phyloP scores from a whole-genome alignment of 176 grass and related monocot species.

The Eragrostis curvula region DNA sequence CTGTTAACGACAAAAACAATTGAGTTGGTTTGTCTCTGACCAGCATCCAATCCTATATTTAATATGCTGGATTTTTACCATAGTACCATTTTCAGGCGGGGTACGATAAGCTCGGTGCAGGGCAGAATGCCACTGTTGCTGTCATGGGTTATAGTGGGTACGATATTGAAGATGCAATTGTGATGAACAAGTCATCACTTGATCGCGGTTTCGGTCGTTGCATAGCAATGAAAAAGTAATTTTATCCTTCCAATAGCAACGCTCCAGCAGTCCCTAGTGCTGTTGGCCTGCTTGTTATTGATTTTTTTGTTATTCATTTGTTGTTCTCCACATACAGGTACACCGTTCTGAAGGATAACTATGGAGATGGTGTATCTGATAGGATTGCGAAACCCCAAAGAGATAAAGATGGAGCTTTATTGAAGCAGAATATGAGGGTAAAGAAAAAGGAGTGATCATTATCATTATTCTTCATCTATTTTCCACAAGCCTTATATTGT shows the following conservation, averaged over 20 bases:
- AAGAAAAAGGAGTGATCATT: slow-evolving; percentile 16
- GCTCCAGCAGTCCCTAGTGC: background rate
- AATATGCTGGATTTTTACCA: slow-evolving; percentile 14
- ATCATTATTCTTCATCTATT: slow-evolving; percentile 25
- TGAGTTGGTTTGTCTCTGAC: slow-evolving; percentile 75
- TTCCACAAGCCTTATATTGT: background rate
- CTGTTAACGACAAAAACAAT: slow-evolving; percentile 98
- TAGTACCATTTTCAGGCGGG: slow-evolving; percentile 67
- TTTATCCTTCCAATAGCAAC: slow-evolving; percentile 7
- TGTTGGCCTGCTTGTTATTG: background rate
- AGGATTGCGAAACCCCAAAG: slow-evolving; percentile 70
- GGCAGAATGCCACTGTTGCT: slow-evolving; percentile 96
- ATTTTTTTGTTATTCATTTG: slow-evolving; percentile 31
- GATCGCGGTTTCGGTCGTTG: slow-evolving; percentile 98
- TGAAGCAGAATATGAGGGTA: slow-evolving; percentile 81
- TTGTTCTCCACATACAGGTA: slow-evolving; percentile 56
- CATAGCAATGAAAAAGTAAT: slow-evolving; percentile 97
- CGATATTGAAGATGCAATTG: slow-evolving; percentile 99
- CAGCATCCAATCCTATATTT: background rate
- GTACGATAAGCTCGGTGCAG: slow-evolving; percentile 91
- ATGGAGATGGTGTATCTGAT: slow-evolving; percentile 58
- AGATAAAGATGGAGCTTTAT: slow-evolving; percentile 61
- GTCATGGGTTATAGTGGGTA: slow-evolving; percentile 99
- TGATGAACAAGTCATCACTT: slow-evolving; percentile 99
- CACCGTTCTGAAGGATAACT: slow-evolving; percentile 66